Evolutionary conservation across 257 asterid species (phyloP).

Genomic region (Cinchona pubescens): DNA sequence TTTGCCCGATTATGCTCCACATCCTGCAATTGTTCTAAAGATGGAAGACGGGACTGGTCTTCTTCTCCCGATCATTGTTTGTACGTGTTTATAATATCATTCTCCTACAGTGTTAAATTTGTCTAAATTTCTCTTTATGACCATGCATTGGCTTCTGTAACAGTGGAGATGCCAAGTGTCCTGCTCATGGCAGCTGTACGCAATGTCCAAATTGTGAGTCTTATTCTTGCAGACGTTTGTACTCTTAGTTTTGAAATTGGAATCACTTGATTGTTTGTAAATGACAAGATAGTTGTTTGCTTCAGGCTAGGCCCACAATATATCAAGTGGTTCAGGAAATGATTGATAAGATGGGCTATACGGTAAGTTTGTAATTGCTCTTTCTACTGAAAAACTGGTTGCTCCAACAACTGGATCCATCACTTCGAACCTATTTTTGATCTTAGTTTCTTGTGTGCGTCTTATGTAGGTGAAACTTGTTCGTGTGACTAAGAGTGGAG

Average conservation of each 20-base stretch:
- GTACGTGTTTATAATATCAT: slow-evolving; percentile 36
- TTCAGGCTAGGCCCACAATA: slow-evolving; percentile 94
- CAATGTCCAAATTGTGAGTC: slow-evolving; percentile 81
- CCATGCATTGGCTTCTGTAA: slow-evolving; percentile 20
- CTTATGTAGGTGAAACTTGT: slow-evolving; percentile 75
- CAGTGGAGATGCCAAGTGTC: slow-evolving; percentile 99
- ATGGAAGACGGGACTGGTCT: slow-evolving; percentile 98
- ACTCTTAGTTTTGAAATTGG: slow-evolving; percentile 1
- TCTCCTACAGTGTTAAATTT: neutral
- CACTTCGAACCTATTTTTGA: neutral
- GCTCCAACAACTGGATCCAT: neutral
- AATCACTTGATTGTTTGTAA: neutral
- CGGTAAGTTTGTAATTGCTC: slow-evolving; percentile 41
- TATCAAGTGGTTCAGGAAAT: slow-evolving; percentile 88
- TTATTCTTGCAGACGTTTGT: slow-evolving; percentile 14
- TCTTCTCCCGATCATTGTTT: slow-evolving; percentile 89
- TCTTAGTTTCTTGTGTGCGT: slow-evolving; percentile 11
- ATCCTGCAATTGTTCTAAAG: slow-evolving; percentile 93
- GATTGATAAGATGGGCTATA: slow-evolving; percentile 95
- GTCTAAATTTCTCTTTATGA: slow-evolving; percentile 3
- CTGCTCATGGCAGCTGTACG: slow-evolving; percentile 97
- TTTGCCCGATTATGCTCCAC: slow-evolving; percentile 78
- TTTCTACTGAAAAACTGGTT: neutral
- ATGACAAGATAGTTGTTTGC: slow-evolving; percentile 11
- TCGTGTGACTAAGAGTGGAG: slow-evolving; percentile 94